These are phyloP conservation scores for Epichloe scottii DNA, from an alignment of 2,329 filamentous ascomycete genomes.

Conservation along the genomic window DNA sequence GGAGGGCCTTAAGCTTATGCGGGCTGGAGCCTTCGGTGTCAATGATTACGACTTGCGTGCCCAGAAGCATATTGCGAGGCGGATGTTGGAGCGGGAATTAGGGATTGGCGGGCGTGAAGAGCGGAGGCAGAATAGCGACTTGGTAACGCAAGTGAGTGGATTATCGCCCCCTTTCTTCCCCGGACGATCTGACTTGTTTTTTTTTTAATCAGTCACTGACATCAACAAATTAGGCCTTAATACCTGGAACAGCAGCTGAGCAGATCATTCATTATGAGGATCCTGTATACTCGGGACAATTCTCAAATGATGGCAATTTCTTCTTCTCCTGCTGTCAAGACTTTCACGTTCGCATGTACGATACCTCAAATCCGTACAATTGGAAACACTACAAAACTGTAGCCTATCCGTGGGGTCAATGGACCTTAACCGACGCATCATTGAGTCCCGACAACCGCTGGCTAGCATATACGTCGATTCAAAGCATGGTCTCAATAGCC, in stretches of 20 bases:
- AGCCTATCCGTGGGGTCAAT: slow-evolving; percentile 72
- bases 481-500: slow-evolving; percentile 71
- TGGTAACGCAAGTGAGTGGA: slow-evolving; percentile 52
- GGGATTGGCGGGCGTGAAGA: slow-evolving; percentile 52
- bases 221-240: slow-evolving; percentile 43
- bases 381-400: slow-evolving; percentile 96
- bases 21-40: slow-evolving; percentile 65
- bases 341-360: slow-evolving; percentile 92
- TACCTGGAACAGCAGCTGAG: slow-evolving; percentile 67
- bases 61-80: slow-evolving; percentile 51
- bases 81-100: slow-evolving; percentile 71
- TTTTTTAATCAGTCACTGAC: not conserved
- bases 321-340: slow-evolving; percentile 90
- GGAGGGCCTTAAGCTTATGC: slow-evolving; percentile 66
- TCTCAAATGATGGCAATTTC: slow-evolving; percentile 94
- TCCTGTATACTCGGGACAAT: slow-evolving; percentile 88
- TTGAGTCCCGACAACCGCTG: slow-evolving; percentile 85
- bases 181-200: not conserved
- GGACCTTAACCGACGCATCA: slow-evolving; percentile 92
- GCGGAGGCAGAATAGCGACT: slow-evolving; percentile 44
- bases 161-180: too few relatives aligned
- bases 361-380: slow-evolving; percentile 86
- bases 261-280: slow-evolving; percentile 79
- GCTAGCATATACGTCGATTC: slow-evolving; percentile 83
- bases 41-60: slow-evolving; percentile 42